A percentile compares a stretch with the other conserved stretches of the same genome.
Evolutionary conservation across 2,329 filamentous ascomycete species (phyloP).

Genomic region (Chrysosporium queenslandicum): DNA sequence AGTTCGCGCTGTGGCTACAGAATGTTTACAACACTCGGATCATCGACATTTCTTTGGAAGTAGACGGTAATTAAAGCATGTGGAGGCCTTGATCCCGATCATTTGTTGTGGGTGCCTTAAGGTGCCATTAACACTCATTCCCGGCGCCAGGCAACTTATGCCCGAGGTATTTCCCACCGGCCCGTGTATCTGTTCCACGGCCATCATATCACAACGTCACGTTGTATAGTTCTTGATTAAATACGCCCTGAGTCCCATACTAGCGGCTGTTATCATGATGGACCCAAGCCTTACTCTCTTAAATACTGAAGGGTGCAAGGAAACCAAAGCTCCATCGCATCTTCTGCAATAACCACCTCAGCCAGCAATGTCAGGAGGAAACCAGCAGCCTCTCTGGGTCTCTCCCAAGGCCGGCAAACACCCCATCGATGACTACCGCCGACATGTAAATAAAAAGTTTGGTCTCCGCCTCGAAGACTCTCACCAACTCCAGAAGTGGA

Average conservation of each 20-base stretch:
- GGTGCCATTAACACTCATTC: background rate
- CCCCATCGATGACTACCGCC: slow-evolving; percentile 17
- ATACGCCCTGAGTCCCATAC: background rate
- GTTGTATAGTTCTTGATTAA: background rate
- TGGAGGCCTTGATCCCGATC: background rate
- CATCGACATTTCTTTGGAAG: background rate
- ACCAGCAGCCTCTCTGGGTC: slow-evolving; percentile 14
- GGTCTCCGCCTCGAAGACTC: slow-evolving; percentile 18
- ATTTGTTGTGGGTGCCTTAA: background rate
- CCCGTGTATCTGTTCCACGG: slow-evolving; percentile 1
- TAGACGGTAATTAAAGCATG: background rate
- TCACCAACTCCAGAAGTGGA: slow-evolving; percentile 35
- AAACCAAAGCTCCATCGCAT: too few species aligned
- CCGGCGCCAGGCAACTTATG: background rate
- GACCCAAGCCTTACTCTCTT: too few species aligned
- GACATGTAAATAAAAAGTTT: slow-evolving; percentile 16
- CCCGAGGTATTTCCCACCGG: slow-evolving; percentile 5
- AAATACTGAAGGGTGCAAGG: too few species aligned
- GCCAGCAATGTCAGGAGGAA: background rate
- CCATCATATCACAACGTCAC: background rate
- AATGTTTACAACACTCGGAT: too few species aligned
- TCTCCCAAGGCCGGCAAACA: slow-evolving; percentile 15
- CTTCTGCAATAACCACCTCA: background rate
- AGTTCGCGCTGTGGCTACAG: too few species aligned
- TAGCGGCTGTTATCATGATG: too few species aligned